Base-by-base conservation (phyloP, 2,329 filamentous ascomycete species). In the Aspergillus brunneoviolaceus region DNA sequence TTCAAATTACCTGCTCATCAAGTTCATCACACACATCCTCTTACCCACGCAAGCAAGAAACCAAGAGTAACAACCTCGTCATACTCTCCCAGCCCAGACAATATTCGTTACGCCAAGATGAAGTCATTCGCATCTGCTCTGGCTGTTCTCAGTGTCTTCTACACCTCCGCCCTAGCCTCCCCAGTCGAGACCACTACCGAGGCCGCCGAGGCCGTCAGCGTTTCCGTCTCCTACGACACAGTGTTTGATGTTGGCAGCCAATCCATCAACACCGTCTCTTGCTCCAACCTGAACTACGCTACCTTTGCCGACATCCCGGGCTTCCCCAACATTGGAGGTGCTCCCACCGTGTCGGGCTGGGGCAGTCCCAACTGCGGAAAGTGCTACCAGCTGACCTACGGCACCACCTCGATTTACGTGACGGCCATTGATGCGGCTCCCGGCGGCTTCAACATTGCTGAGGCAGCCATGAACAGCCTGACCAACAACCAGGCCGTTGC, bases 181-280 rank as follows among this genome's bases (percentile, higher is more conserved):
- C 66, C 66, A 42, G 59, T 62, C 27, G 57, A 67, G 21, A 35
- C 64, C 25, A 51, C 63, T 7, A 54, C 63, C 19, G 55, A 48
- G 19, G 59, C 56, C 35, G 59, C 65, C 35, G 51, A 60, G 45
- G 47, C 57, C 19, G 53, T 60, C 42, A 54, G 58, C 19, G 66
- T 79, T 54, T 74, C 70, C 74, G 89, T 92, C 70, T 88, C 87
- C 65, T 94, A 88, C 76, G 90, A 93, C 77, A 77, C 79, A 21
- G 86, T 83, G 71, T 95, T 91, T 78, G 90, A 93, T 71, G 78
- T 88, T 63, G 73, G 72, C 50, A 65, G 66, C 61, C 83, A 86
- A 60, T 80, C 84, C 49, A 73, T 93, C 57, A 80, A 76, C 35
- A 73, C 70, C 5, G 82, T 92, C 49, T 31, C 72, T 51, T 79